Conservation (phyloP, 176 grass and related monocot species). For the Thalia dealbata region DNA sequence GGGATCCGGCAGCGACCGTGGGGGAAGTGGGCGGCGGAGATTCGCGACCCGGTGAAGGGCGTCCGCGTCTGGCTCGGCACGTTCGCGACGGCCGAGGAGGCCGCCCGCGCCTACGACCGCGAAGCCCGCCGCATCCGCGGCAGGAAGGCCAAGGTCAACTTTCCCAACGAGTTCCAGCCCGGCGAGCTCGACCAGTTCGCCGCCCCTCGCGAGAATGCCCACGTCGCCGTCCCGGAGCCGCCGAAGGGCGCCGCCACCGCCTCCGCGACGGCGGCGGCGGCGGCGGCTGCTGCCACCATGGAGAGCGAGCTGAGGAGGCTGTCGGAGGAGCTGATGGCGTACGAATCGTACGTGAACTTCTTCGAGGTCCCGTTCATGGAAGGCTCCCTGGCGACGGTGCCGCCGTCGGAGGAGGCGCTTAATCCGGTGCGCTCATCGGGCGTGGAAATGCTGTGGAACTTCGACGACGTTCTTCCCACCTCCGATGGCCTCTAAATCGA, state of each 20-base stretch:
- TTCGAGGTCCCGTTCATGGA: conserved; percentile 9
- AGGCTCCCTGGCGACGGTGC: not conserved
- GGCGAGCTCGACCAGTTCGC: not conserved
- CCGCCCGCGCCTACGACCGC: conserved; percentile 74
- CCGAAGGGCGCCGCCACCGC: not conserved
- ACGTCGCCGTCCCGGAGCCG: not conserved
- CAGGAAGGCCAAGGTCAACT: conserved; percentile 89
- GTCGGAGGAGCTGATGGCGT: conserved; percentile 10
- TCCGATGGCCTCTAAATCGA: not conserved
- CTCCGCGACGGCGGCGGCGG: no score
- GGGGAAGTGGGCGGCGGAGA: conserved; percentile 50
- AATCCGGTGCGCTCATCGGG: not conserved
- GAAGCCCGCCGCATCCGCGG: conserved; percentile 73
- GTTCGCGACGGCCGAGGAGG: conserved; percentile 63
- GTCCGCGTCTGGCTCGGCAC: conserved; percentile 96
- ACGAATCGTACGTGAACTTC: conserved; percentile 16
- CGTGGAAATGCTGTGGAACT: not conserved
- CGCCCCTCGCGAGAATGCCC: not conserved
- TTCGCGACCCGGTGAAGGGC: conserved; percentile 55
- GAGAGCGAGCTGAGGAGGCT: conserved; percentile 5
- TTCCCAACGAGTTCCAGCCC: conserved; percentile 38
- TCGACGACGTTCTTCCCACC: not conserved
- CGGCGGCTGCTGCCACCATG: not conserved
- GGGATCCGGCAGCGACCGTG: conserved; percentile 62
- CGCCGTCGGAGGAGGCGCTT: not conserved